Conservation (phyloP, 371 early-diverging fungal genomes). For the Rhizopus microsporus region DNA sequence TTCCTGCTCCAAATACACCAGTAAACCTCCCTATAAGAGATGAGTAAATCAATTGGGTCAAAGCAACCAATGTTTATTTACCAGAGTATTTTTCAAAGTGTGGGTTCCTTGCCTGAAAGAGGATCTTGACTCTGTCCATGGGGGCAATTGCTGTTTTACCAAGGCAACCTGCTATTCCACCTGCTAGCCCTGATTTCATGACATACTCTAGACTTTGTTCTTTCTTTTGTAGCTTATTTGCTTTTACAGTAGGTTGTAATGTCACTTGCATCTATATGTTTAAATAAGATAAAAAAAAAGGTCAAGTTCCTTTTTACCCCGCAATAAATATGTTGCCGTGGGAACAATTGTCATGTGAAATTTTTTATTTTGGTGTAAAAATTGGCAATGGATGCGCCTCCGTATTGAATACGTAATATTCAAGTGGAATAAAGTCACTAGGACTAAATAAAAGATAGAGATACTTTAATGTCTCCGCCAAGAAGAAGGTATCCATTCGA, state of each 20-base stretch:
- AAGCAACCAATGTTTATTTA: constrained; percentile 16
- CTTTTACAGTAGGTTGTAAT: neutral
- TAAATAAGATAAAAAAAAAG: neutral
- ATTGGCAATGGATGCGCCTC: constrained; percentile 88
- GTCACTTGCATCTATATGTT: neutral
- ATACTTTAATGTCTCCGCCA: constrained; percentile 96
- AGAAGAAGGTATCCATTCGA: constrained; percentile 80
- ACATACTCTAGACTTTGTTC: constrained; percentile 34
- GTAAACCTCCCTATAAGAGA: constrained; percentile 60
- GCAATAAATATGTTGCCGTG: constrained; percentile 1
- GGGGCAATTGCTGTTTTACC: constrained; percentile 92
- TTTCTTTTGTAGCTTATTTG: constrained; percentile 8
- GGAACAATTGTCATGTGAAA: constrained; percentile 3
- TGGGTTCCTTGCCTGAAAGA: constrained; percentile 89
- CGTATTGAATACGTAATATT: constrained; percentile 86
- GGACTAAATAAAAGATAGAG: constrained; percentile 85
- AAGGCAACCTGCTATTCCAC: constrained; percentile 41
- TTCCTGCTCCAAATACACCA: constrained; percentile 78
- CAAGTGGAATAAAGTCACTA: constrained; percentile 68
- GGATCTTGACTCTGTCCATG: constrained; percentile 93
- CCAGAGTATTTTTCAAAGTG: constrained; percentile 77
- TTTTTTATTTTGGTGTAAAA: constrained; percentile 38
- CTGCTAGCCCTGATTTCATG: constrained; percentile 31
- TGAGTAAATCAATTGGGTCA: neutral
- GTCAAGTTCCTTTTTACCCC: too few relatives aligned